phyloP scores from a whole-genome alignment of 83 land plant species.

The Larix sibirica region DNA sequence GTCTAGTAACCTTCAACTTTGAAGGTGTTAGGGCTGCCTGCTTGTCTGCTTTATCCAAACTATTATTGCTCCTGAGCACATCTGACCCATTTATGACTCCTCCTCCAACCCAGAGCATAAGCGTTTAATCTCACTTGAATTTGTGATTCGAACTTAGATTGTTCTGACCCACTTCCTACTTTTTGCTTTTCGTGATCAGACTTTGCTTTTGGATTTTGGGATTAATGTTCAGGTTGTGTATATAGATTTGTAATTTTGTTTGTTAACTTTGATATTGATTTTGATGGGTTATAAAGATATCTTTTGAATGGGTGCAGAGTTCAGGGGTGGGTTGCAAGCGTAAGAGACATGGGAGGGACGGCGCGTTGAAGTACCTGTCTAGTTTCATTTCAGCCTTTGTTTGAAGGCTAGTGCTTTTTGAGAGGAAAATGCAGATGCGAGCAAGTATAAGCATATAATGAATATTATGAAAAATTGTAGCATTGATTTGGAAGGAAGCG shows the following conservation, averaged over 20 bases:
- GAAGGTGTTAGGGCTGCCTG: background rate
- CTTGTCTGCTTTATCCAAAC: too few relatives aligned
- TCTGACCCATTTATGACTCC: background rate
- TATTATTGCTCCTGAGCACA: background rate
- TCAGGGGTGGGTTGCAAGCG: slow-evolving; percentile 16
- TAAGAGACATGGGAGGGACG: slow-evolving; percentile 18
- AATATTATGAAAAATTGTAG: slow-evolving; percentile 14
- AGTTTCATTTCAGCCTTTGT: background rate
- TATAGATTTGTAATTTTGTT: background rate
- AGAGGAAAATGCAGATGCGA: background rate
- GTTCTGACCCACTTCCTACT: too few relatives aligned
- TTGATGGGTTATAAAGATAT: background rate
- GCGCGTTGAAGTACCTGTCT: background rate
- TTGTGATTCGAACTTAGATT: background rate
- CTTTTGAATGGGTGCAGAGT: slow-evolving; percentile 10
- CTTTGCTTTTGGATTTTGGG: background rate
- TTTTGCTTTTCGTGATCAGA: too few relatives aligned
- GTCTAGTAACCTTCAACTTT: background rate
- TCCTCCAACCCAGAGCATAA: background rate
- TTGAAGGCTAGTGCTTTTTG: background rate
- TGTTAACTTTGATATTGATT: background rate
- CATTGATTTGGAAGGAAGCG: slow-evolving; percentile 21
- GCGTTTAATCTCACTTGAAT: background rate
- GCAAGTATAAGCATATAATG: slow-evolving; percentile 4
- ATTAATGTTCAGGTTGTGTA: background rate